A percentile compares a stretch with the other conserved stretches of the same genome.
phyloP scores from a whole-genome alignment of 2,329 filamentous ascomycete genomes.

The Xylaria sp. region DNA sequence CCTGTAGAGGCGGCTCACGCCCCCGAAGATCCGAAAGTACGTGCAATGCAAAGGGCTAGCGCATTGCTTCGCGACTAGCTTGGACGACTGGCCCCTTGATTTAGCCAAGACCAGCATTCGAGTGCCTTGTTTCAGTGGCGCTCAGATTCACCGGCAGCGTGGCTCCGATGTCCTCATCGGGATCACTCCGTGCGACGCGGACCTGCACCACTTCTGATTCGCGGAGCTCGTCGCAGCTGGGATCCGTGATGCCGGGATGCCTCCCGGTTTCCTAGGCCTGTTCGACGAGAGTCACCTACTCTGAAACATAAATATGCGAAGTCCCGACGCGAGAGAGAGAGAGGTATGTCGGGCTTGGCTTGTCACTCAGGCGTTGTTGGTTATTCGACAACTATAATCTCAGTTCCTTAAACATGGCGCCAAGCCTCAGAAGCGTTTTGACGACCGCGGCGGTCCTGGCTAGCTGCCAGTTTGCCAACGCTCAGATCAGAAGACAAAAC shows the following conservation, averaged over 20 bases:
- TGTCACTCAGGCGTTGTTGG: neutral
- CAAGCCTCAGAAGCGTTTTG: slow-evolving; percentile 33
- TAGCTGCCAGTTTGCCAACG: slow-evolving; percentile 32
- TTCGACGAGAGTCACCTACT: neutral
- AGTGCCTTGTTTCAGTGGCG: slow-evolving; percentile 15
- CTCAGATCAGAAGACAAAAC: slow-evolving; percentile 29
- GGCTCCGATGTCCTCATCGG: slow-evolving; percentile 36
- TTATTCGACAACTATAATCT: neutral
- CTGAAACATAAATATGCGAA: slow-evolving; percentile 28
- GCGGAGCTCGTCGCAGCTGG: slow-evolving; percentile 14
- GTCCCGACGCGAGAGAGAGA: slow-evolving; percentile 2
- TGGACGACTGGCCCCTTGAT: neutral
- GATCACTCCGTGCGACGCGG: slow-evolving; percentile 27
- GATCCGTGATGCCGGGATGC: slow-evolving; percentile 21
- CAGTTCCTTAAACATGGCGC: slow-evolving; percentile 29
- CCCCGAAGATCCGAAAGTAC: slow-evolving; percentile 34
- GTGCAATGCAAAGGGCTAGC: neutral
- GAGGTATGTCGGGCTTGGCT: slow-evolving; percentile 8
- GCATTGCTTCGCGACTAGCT: neutral
- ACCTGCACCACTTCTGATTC: slow-evolving; percentile 28
- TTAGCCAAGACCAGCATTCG: slow-evolving; percentile 6
- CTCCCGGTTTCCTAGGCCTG: neutral
- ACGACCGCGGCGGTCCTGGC: slow-evolving; percentile 25
- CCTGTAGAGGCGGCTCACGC: slow-evolving; percentile 18
- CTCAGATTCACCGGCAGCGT: slow-evolving; percentile 27